These are phyloP conservation scores for bread wheat (Triticum aestivum) DNA, from an alignment of 176 grass and related monocot species.

Conservation along the genomic window IWGSC_CS_RefSeq_v2.1 NC_057810.1:642087583-642088082, in stretches of 20 bases:
- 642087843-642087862: neutral
- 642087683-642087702: slow-evolving; percentile 60
- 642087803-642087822: slow-evolving; percentile 47
- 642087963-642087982: neutral
- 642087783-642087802: slow-evolving; percentile 63
- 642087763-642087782: slow-evolving; percentile 56
- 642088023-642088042: neutral
- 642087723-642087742: neutral
- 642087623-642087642: slow-evolving; percentile 63
- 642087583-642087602: neutral
- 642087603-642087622: slow-evolving; percentile 6
- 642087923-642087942: neutral
- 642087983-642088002: neutral
- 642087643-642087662: slow-evolving; percentile 72
- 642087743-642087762: slow-evolving; percentile 21
- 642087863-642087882: neutral
- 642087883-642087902: neutral
- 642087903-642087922: neutral
- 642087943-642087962: neutral
- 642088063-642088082: neutral
- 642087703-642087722: slow-evolving; percentile 24
- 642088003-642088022: neutral
- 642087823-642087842: slow-evolving; percentile 34
- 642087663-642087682: slow-evolving; percentile 70
- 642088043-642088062: neutral